phyloP scores from a whole-genome alignment of 2,329 filamentous ascomycete genomes.

The Talaromyces marneffei region DNA sequence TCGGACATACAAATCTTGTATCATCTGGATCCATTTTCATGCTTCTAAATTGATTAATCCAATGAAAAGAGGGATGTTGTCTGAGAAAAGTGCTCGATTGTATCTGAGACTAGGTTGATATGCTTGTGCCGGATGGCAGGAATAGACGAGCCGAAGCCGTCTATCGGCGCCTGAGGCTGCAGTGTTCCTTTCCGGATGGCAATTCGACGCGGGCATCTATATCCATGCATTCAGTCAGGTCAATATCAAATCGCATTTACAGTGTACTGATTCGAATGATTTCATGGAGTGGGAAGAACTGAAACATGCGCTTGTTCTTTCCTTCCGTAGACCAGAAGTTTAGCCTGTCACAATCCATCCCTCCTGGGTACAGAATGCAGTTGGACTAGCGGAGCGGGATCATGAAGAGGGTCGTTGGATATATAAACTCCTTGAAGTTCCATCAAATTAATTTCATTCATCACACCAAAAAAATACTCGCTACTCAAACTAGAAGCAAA shows the following conservation, averaged over 20 bases:
- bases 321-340: not conserved
- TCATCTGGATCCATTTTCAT: not conserved
- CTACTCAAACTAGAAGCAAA: not conserved
- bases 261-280: not conserved
- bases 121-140: conserved; percentile 1
- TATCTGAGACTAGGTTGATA: not conserved
- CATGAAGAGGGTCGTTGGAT: not conserved
- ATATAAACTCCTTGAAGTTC: not conserved
- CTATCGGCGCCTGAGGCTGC: not conserved
- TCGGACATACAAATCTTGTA: conserved; percentile 6
- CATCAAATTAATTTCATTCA: not conserved
- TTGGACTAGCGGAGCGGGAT: not conserved
- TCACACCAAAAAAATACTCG: not conserved
- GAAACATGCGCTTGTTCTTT: not conserved
- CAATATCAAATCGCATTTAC: not conserved
- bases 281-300: too few species aligned
- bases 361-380: not conserved
- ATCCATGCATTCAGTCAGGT: not conserved
- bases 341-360: not conserved
- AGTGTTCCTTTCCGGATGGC: conserved; percentile 1
- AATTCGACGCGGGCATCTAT: conserved; percentile 2
- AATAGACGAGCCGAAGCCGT: not conserved
- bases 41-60: not conserved
- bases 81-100: not conserved
- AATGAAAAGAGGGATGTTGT: not conserved